phyloP scores from a whole-genome alignment of 2,329 filamentous ascomycete species.

The Daldinia sp. region DNA sequence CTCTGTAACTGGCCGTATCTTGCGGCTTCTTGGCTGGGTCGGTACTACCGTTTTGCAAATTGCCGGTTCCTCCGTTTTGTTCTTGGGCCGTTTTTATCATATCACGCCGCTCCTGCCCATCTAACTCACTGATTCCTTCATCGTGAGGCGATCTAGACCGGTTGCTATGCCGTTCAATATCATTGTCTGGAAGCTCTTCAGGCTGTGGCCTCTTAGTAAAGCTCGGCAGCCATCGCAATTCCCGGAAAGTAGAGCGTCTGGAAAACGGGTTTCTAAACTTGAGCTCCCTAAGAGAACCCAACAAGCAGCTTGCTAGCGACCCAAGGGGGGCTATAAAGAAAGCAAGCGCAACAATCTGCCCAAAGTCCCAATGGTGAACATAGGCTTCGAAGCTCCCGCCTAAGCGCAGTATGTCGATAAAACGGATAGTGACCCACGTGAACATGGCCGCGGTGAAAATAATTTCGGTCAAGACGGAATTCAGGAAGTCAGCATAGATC shows the following conservation, averaged over 20 bases:
- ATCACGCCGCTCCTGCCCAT: not conserved
- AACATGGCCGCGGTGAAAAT: constrained; percentile 31
- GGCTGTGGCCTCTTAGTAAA: constrained; percentile 9
- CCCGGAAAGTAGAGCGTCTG: not conserved
- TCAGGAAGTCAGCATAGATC: constrained; percentile 38
- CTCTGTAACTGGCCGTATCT: constrained; percentile 12
- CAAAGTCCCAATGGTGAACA: constrained; percentile 30
- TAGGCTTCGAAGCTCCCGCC: constrained; percentile 22
- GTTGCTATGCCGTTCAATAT: not conserved
- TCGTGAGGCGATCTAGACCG: not conserved
- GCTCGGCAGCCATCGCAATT: constrained; percentile 1
- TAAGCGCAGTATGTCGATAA: constrained; percentile 31
- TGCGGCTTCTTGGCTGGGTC: constrained; percentile 5
- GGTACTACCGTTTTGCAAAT: constrained; percentile 4
- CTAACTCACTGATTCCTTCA: constrained; percentile 1
- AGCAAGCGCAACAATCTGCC: constrained; percentile 34
- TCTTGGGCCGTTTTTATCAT: not conserved
- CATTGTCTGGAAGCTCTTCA: constrained; percentile 14
- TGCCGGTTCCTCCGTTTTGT: not conserved
- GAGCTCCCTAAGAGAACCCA: constrained; percentile 3
- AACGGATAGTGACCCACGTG: constrained; percentile 36
- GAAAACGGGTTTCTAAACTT: not conserved
- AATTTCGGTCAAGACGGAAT: constrained; percentile 37
- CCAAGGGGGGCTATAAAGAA: constrained; percentile 35
- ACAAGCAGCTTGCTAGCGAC: constrained; percentile 28